Evolutionary conservation across 257 asterid species (phyloP), one percentile per base, ranked within the genome.

Genomic region (Solanum pinnatisectum): DNA sequence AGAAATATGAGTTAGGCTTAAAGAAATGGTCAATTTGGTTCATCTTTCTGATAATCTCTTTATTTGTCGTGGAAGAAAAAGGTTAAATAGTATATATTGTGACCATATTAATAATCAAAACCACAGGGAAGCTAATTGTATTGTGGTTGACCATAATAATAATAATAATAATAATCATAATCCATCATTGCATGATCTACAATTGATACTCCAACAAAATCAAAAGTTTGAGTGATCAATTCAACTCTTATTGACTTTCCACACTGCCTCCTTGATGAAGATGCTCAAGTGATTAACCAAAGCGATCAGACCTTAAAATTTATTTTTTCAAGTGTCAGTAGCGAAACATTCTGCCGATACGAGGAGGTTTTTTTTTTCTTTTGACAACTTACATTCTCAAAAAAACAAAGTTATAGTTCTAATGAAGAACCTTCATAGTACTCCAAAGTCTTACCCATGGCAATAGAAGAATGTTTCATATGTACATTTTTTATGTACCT

Each of bases 291-390:
- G 27, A 22, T 60, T 60, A 2, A 60, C 8, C 67, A 8, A 59
- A 59, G 11, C 12, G 12, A 59, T 3, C 11, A 22, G 68, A 60
- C 13, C 14, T 60, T 22, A 2, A 22, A 60, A 22, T 27, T 0
- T 60, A 3, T 6, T 60, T 60, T 56, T 56, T 22, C 0, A 23
- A 60, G 13, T 22, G 68, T 9, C 27, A 60, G 10, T 60, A 23
- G 14, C 1, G 1, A 14, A 60, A 60, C 14, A 0, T 9, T 60
- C 6, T 22, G 0, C 22, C 68, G 2, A 9, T 22, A 23, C 0
- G 68, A 10, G 27, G 0, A 22, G 25, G 4, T 1, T 8, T 56
- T 20, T 42, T 52, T 60, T 60, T 22, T 70, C 15, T 25, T 70
- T 70, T 13, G 76, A 68, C 22, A 27, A 27, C 22, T 68, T 27